A percentile compares a stretch with the other conserved stretches of the same genome.
Conservation (phyloP, 192 early-diverging fungal genomes). For the Podila epigama region DNA sequence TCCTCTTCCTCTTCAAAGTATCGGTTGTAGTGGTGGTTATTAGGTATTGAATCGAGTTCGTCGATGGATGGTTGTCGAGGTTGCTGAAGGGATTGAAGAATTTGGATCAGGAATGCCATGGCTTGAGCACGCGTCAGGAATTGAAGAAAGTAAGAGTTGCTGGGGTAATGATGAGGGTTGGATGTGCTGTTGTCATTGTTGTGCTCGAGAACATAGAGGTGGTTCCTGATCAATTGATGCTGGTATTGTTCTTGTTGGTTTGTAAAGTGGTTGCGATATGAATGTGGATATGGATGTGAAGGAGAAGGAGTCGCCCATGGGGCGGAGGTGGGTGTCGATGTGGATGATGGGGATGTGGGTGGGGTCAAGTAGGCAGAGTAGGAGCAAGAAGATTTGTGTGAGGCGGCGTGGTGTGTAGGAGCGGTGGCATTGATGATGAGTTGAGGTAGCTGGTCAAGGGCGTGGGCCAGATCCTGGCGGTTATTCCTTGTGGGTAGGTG, state of each 20-base stretch:
- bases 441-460: conserved; percentile 28
- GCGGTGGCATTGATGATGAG: conserved; percentile 11
- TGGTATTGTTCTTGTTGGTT: conserved; percentile 3
- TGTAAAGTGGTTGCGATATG: not conserved
- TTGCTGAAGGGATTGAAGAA: conserved; percentile 1
- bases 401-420: not conserved
- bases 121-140: conserved; percentile 44
- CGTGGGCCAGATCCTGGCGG: conserved; percentile 40
- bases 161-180: not conserved
- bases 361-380: conserved; percentile 4
- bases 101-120: conserved; percentile 37
- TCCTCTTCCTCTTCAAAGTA: not conserved
- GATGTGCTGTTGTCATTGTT: not conserved
- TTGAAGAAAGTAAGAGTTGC: conserved; percentile 3
- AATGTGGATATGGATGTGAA: not conserved
- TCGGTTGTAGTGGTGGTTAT: not conserved
- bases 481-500: conserved; percentile 37
- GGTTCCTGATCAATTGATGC: conserved; percentile 12
- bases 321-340: not conserved
- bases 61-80: not conserved
- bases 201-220: conserved; percentile 5
- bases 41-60: not conserved
- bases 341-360: conserved; percentile 4
- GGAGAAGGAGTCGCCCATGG: conserved; percentile 4
- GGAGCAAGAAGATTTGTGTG: conserved; percentile 3